Base-by-base conservation (phyloP, 2,329 filamentous ascomycete species). In the Sclerotinia glacialis region DNA sequence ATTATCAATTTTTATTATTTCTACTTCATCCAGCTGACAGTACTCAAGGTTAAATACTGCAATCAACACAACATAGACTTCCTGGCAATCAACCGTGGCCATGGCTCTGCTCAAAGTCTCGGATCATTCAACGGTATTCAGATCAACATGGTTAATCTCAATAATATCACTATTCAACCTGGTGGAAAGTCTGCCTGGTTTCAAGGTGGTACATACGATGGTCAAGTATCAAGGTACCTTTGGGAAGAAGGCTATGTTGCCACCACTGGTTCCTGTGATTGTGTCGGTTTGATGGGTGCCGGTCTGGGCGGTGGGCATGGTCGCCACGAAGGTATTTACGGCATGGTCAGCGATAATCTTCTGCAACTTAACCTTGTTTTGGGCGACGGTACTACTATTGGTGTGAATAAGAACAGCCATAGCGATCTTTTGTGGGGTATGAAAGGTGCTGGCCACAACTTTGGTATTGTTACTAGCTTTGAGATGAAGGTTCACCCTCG, bases 321-420 rank as follows among this genome's bases (percentile, higher is more conserved):
- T 5, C 76, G 77, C 2, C 73, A 77, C 5, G 75, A 77, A 18
- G 74, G 73, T 42, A 73, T 78, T 47, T 81, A 79, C 65, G 80
- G 80, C 3, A 73, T 82, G 16, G 78, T 76, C 2, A 77, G 78
- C 0, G 81, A 82, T 68, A 78, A 82, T 68, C 75, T 80, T 1
- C 76, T 82, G 40, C 78, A 80, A 64, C 74, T 75, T 73, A 76
- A 78, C 40, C 73, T 81, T 3, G 78, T 82, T 0, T 75, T 79
- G 12, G 79, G 78, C 0, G 81, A 84, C 59, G 83, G 84, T 75
- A 80, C 82, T 68, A 75, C 84, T 4, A 74, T 79, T 2, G 21
- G 14, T 14, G 54, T 58, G 3, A 37, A 31, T 6, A 67, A 72
- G 28, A 74, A 71, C 11, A 54, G 70, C 42, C 68, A 77, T 37